Conservation (phyloP, 2,329 filamentous ascomycete genomes). For the Colletotrichum euphorbiae region DNA sequence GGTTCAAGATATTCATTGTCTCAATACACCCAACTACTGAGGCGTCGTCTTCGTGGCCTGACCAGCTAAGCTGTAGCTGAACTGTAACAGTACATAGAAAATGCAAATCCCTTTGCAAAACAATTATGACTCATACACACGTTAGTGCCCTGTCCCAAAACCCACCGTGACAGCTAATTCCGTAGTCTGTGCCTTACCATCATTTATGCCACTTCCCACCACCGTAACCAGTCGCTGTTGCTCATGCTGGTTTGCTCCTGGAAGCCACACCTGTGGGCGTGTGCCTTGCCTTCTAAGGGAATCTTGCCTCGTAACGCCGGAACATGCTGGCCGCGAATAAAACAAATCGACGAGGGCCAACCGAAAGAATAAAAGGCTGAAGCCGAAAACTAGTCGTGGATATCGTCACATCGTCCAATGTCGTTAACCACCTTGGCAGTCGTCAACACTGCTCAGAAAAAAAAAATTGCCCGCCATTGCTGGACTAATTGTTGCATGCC, state of each 20-base stretch:
- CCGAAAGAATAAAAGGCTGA: constrained; percentile 31
- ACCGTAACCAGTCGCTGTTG: constrained; percentile 29
- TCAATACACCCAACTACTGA: constrained; percentile 32
- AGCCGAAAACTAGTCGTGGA: constrained; percentile 37
- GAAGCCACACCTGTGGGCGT: constrained; percentile 16
- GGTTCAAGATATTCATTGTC: constrained; percentile 32
- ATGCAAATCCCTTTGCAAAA: constrained; percentile 40
- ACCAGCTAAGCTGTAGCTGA: constrained; percentile 34
- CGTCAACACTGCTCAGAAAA: constrained; percentile 34
- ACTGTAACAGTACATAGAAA: constrained; percentile 39
- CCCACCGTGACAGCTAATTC: constrained; percentile 21
- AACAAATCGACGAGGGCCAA: constrained; percentile 26
- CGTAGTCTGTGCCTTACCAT: constrained; percentile 23
- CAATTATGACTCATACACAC: constrained; percentile 41
- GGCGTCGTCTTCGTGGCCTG: constrained; percentile 25
- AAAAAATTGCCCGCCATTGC: constrained; percentile 15
- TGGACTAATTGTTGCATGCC: constrained; percentile 24
- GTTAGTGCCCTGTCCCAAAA: constrained; percentile 29
- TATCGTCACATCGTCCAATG: constrained; percentile 41
- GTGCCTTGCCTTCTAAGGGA: constrained; percentile 30
- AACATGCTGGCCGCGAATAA: constrained; percentile 37
- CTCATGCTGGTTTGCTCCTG: constrained; percentile 30
- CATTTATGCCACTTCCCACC: constrained; percentile 28
- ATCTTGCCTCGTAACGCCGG: constrained; percentile 37
- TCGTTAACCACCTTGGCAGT: constrained; percentile 34